Conservation (phyloP, 805 yeast species). For the Candida lessepsii region DNA sequence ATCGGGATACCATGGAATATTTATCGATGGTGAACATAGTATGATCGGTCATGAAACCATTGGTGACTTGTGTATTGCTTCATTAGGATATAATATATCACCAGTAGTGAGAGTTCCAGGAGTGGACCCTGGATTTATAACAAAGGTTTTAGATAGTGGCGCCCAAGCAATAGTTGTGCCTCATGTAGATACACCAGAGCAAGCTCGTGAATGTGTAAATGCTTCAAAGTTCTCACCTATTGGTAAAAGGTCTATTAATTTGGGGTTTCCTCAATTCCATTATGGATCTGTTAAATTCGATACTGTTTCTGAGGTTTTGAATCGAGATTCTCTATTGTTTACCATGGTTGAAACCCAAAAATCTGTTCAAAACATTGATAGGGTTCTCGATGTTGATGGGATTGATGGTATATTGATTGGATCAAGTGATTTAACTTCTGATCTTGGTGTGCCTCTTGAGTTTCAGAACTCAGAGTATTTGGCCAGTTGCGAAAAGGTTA, state of each 20-base stretch:
- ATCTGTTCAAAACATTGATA: background rate
- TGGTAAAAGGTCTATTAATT: background rate
- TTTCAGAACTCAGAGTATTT: background rate
- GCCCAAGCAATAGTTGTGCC: slow-evolving; percentile 2
- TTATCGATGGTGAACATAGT: slow-evolving; percentile 1
- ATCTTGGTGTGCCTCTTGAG: background rate
- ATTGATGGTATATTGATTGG: slow-evolving; percentile 1
- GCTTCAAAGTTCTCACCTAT: background rate
- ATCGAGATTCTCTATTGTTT: slow-evolving; percentile 1
- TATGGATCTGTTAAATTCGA: background rate
- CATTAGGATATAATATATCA: background rate
- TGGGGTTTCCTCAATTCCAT: slow-evolving; percentile 2
- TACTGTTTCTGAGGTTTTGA: background rate
- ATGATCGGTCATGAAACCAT: background rate
- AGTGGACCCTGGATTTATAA: background rate
- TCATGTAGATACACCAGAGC: background rate
- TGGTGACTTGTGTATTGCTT: background rate
- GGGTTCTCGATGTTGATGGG: background rate
- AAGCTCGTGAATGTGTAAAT: background rate
- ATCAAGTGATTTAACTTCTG: slow-evolving; percentile 1
- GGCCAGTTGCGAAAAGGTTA: background rate
- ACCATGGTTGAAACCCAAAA: slow-evolving; percentile 1
- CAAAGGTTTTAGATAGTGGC: slow-evolving; percentile 1
- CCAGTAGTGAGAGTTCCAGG: slow-evolving; percentile 1
- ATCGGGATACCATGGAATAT: slow-evolving; percentile 1